Conservation (phyloP, 257 asterid species). For the Marsdenia floribunda region DNA sequence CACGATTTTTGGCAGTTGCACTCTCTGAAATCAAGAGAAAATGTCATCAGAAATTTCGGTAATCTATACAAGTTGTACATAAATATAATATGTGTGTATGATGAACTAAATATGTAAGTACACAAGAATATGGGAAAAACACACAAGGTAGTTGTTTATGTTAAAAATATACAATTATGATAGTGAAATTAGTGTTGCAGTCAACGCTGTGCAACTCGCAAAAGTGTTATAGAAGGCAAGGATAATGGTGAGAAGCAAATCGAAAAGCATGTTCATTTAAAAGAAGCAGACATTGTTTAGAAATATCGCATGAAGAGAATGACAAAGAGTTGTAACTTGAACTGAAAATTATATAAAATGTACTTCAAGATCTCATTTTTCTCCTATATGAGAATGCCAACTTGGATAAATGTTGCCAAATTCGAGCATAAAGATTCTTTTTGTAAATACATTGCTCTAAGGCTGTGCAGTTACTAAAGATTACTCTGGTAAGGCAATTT, state of each 20-base stretch:
- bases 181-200: background rate
- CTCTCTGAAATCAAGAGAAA: constrained; percentile 34
- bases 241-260: background rate
- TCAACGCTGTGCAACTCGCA: background rate
- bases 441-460: background rate
- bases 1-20: constrained; percentile 34
- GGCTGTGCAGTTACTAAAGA: background rate
- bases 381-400: background rate
- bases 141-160: background rate
- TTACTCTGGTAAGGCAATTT: background rate
- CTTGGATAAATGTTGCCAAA: background rate
- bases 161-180: background rate
- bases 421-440: background rate
- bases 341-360: background rate
- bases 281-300: background rate
- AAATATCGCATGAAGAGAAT: background rate
- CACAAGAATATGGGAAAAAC: background rate
- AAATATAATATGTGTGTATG: too few relatives aligned
- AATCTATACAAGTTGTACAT: background rate
- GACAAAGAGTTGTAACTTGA: background rate
- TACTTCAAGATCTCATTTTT: background rate
- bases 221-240: background rate
- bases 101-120: background rate
- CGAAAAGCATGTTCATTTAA: background rate
- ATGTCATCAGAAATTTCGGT: background rate